A percentile compares a stretch with the other conserved stretches of the same genome.
These are phyloP conservation scores for Candida gorgasii DNA, from an alignment of 805 yeast species.

Conservation along the genomic window DNA sequence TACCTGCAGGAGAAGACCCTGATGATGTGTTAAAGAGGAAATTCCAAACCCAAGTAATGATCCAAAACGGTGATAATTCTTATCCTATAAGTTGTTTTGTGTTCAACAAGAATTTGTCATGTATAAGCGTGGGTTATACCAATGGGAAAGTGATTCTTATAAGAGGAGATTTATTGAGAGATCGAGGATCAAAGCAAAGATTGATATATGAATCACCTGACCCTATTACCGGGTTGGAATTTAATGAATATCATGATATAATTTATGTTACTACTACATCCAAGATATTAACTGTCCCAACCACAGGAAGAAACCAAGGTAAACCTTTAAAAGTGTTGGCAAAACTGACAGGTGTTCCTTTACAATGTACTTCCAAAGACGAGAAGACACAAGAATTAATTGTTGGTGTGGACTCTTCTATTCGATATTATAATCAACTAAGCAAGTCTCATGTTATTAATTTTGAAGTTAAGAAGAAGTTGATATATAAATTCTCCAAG, in stretches of 20 bases:
- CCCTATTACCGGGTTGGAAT: conserved; percentile 77
- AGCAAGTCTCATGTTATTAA: conserved; percentile 57
- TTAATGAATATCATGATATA: conserved; percentile 50
- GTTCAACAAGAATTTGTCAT: conserved; percentile 54
- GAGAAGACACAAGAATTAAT: conserved; percentile 50
- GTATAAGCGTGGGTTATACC: conserved; percentile 75
- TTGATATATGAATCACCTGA: conserved; percentile 71
- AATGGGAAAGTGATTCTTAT: conserved; percentile 81
- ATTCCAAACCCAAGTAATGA: conserved; percentile 61
- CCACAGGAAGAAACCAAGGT: conserved; percentile 77
- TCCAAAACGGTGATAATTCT: conserved; percentile 72
- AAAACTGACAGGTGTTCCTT: conserved; percentile 47
- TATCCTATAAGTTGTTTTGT: conserved; percentile 74
- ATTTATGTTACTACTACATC: conserved; percentile 77
- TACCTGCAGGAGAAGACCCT: conserved; percentile 18
- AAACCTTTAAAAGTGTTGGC: conserved; percentile 53
- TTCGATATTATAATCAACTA: conserved; percentile 60
- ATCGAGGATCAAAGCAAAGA: conserved; percentile 87
- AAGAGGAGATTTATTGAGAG: conserved; percentile 85
- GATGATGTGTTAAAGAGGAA: conserved; percentile 28
- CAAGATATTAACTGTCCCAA: conserved; percentile 66
- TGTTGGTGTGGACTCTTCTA: conserved; percentile 63
- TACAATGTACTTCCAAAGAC: conserved; percentile 49
- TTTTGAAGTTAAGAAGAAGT: conserved; percentile 57
- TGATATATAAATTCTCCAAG: conserved; percentile 45